phyloP scores from a whole-genome alignment of 108 stramenopile genomes.

The Parietichytrium sp. region DNA sequence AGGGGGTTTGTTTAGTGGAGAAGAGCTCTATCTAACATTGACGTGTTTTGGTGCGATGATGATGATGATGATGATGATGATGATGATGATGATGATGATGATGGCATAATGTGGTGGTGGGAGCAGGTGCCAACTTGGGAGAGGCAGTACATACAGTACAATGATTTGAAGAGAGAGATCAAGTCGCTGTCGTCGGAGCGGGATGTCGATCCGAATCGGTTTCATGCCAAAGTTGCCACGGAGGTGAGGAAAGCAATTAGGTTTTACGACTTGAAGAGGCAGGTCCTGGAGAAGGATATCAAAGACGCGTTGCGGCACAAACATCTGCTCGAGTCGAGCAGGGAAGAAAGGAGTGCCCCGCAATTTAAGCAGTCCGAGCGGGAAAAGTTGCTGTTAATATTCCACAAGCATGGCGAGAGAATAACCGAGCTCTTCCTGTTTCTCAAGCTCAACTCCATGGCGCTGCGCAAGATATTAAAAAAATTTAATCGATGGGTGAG shows the following conservation, averaged over 20 bases:
- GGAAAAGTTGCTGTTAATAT: not conserved
- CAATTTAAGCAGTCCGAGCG: not conserved
- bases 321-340: not conserved
- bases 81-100: too few species aligned
- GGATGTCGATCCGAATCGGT: not conserved
- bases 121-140: conserved; percentile 24
- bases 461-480: conserved; percentile 52
- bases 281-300: not conserved
- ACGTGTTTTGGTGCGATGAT: too few species aligned
- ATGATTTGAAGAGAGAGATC: conserved; percentile 19
- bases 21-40: too few species aligned
- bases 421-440: not conserved
- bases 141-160: conserved; percentile 31
- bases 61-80: too few species aligned
- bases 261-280: not conserved
- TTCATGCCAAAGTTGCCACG: not conserved
- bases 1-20: too few species aligned
- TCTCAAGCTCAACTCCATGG: conserved; percentile 6
- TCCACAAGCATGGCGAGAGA: not conserved
- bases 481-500: conserved; percentile 49
- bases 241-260: not conserved
- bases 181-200: not conserved
- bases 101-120: too few species aligned
- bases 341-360: not conserved
- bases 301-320: not conserved